phyloP scores from a whole-genome alignment of 2,329 filamentous ascomycete genomes.

The Diplodia corticola region DNA sequence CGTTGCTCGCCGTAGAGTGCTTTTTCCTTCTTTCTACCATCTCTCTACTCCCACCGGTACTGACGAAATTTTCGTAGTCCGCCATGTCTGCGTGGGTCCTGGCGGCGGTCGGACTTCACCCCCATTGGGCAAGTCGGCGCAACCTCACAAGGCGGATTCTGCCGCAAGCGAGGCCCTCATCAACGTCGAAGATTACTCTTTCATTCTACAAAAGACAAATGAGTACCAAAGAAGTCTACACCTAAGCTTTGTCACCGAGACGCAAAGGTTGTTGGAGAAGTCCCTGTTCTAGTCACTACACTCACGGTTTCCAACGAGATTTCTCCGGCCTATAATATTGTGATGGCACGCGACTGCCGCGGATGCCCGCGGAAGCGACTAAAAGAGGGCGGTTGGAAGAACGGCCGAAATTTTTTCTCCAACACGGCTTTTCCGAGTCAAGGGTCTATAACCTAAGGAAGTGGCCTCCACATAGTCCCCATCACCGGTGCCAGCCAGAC shows the following conservation, averaged over 20 bases:
- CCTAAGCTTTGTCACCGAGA: not conserved
- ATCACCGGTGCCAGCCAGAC: not conserved
- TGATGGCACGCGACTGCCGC: not conserved
- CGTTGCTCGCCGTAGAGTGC: not conserved
- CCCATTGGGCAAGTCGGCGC: not conserved
- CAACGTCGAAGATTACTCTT: not conserved
- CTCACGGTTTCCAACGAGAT: not conserved
- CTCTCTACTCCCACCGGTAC: not conserved
- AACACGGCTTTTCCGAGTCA: not conserved
- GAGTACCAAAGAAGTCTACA: not conserved
- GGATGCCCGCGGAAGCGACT: not conserved
- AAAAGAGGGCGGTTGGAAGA: not conserved
- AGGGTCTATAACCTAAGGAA: not conserved
- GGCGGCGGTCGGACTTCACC: not conserved
- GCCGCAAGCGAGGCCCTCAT: not conserved
- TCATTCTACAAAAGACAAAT: not conserved
- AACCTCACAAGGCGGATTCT: not conserved
- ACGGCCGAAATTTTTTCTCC: not conserved
- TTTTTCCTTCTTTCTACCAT: no score
- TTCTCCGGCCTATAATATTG: not conserved
- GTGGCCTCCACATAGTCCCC: not conserved
- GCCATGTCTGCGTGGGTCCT: not conserved
- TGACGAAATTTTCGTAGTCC: not conserved
- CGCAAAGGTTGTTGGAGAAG: not conserved
- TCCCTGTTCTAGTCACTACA: not conserved